phyloP scores from a whole-genome alignment of 805 yeast genomes.

The Nakazawaea wickerhamii region DNA sequence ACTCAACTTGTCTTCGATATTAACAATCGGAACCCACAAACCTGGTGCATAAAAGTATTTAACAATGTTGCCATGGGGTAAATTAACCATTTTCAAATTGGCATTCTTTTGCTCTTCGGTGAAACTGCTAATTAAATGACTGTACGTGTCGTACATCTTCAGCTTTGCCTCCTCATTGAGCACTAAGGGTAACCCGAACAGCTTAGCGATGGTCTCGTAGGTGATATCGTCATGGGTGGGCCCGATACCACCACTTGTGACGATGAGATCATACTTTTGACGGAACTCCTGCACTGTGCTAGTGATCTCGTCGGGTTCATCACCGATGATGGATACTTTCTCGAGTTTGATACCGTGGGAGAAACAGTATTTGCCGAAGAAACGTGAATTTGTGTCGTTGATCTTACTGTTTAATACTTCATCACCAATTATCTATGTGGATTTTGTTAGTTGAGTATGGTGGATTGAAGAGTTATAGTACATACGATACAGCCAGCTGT shows the following conservation, averaged over 20 bases:
- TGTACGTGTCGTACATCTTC: conserved; percentile 49
- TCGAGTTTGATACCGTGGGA: conserved; percentile 59
- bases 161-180: conserved; percentile 54
- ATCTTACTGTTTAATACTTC: conserved; percentile 86
- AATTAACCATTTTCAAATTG: conserved; percentile 72
- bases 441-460: neutral
- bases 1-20: conserved; percentile 56
- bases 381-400: conserved; percentile 68
- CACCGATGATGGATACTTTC: conserved; percentile 70
- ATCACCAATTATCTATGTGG: conserved; percentile 69
- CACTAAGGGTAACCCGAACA: conserved; percentile 44
- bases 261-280: conserved; percentile 55
- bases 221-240: conserved; percentile 92
- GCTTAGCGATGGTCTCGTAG: conserved; percentile 66
- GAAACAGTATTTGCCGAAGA: conserved; percentile 69
- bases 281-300: conserved; percentile 42
- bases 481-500: conserved; percentile 13
- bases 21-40: conserved; percentile 83
- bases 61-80: conserved; percentile 51
- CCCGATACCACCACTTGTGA: conserved; percentile 76
- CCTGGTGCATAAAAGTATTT: conserved; percentile 43
- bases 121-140: conserved; percentile 28
- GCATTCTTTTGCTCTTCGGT: conserved; percentile 46
- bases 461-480: neutral
- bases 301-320: conserved; percentile 61